Evolutionary conservation across 768 basidiomycete species (phyloP), one percentile per base, ranked within the genome.

Genomic region (Tricholoma bakamatsutake): DNA sequence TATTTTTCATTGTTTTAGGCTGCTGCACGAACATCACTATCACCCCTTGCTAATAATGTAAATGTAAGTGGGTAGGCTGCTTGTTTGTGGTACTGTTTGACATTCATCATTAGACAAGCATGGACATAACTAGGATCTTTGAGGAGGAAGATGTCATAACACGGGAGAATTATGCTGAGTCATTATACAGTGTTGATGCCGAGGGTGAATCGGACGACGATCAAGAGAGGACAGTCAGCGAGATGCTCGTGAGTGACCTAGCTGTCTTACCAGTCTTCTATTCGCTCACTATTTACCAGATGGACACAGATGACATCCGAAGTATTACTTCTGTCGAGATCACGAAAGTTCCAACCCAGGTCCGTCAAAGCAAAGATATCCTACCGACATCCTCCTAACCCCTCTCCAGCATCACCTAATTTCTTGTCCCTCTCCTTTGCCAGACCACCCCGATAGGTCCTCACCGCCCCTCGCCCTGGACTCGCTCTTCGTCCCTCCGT

Each of bases 201-300:
- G 57, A 62, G 15, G 63, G 62, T n/a, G 65, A 66, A 18, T 56
- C 61, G 12, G 64, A 66, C 12, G 64, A 62, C 33, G 62, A 60
- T 1, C 46, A 48, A 6, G 30, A 9, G 31, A 30, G 4, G 30
- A 17, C n/a, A 7, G 7, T 17, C n/a, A 48, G 30, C n/a, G 52
- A 59, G 11, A 47, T 63, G 27, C 45, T 59, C 9, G 66, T 64
- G 55, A 21, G 59, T 57, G 15, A 17, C n/a, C 31, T 8, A 24
- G 21, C 21, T 24, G 21, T 24, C 21, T 24, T 24, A 24, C 21
- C 21, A 24, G 3, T 24, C 21, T 24, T 49, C 52, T 43, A 52
- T 63, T 56, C 60, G 64, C 2, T 63, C 64, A 13, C 57, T 61
- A 17, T 58, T 62, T 34, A 59, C 56, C 24, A 34, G 24, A 39